phyloP scores from a whole-genome alignment of 1,284 basidiomycete genomes.

The Caloboletus firmus region DNA sequence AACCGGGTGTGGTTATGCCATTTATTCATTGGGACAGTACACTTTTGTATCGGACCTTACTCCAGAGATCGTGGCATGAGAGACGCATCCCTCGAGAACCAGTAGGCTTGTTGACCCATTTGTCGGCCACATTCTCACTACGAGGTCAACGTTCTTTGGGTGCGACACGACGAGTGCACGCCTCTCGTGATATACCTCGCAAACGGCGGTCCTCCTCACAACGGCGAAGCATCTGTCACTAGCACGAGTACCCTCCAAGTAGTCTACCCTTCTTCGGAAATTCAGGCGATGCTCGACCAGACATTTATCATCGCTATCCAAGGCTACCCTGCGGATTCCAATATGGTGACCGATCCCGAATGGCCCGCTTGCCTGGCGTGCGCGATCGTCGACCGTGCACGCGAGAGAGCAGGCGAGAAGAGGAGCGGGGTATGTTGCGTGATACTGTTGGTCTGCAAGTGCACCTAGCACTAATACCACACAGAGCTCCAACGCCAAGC shows the following conservation, averaged over 20 bases:
- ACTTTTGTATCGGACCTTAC: neutral
- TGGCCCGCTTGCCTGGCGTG: slow-evolving; percentile 49
- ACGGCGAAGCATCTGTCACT: slow-evolving; percentile 40
- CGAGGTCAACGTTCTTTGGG: slow-evolving; percentile 47
- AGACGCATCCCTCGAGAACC: neutral
- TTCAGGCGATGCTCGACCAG: slow-evolving; percentile 45
- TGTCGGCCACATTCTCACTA: slow-evolving; percentile 20
- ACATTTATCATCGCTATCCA: slow-evolving; percentile 42
- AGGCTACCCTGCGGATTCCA: slow-evolving; percentile 31
- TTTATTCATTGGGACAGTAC: neutral
- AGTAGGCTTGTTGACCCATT: neutral
- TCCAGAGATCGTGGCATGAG: neutral
- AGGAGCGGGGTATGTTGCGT: slow-evolving; percentile 42
- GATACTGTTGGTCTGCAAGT: slow-evolving; percentile 42
- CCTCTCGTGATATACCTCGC: slow-evolving; percentile 43
- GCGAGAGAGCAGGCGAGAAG: slow-evolving; percentile 29
- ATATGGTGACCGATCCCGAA: slow-evolving; percentile 32
- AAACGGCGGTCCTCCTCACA: slow-evolving; percentile 45
- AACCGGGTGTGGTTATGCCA: neutral
- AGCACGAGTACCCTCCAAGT: slow-evolving; percentile 42
- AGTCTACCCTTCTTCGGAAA: slow-evolving; percentile 32
- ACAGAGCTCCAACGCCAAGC: neutral
- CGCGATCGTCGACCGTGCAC: slow-evolving; percentile 43
- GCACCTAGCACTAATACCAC: neutral
- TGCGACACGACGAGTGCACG: slow-evolving; percentile 32